Conservation (phyloP, 306 rosid genomes). For the cucumber (Cucumis sativus) region DNA sequence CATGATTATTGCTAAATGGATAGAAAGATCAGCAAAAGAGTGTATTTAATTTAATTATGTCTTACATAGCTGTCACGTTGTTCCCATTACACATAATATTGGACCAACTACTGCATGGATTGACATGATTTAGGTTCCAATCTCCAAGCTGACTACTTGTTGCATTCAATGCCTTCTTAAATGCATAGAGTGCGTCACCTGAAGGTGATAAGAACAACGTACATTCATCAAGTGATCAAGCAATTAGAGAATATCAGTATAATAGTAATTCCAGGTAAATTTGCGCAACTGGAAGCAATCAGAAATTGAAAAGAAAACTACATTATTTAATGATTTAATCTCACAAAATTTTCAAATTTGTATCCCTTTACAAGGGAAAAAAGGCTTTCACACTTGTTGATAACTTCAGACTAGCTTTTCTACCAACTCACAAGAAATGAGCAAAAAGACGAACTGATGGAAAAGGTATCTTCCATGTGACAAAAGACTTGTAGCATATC, state of each 20-base stretch:
- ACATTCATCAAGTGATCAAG: conserved; percentile 11
- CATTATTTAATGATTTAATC: not conserved
- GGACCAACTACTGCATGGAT: conserved; percentile 86
- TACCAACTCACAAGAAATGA: not conserved
- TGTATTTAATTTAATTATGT: conserved; percentile 10
- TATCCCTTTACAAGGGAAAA: not conserved
- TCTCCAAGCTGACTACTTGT: conserved; percentile 54
- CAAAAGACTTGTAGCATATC: not conserved
- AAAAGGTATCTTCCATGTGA: not conserved
- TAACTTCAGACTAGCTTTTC: not conserved
- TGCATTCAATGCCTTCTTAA: conserved; percentile 49
- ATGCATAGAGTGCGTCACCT: conserved; percentile 75
- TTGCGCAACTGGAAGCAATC: not conserved
- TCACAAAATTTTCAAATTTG: not conserved
- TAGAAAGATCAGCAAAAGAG: not conserved
- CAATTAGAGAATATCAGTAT: conserved; percentile 7
- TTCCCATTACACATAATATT: conserved; percentile 46
- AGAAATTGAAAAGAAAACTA: not conserved
- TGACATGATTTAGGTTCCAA: conserved; percentile 82
- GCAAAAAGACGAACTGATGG: not conserved
- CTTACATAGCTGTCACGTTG: conserved; percentile 67
- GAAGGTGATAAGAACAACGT: conserved; percentile 17
- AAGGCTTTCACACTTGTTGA: not conserved
- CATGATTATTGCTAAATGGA: conserved; percentile 4
- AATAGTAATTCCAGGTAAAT: not conserved